Evolutionary conservation across 441 rosid genomes (phyloP).

Genomic region (Francoa sonchifolia): DNA sequence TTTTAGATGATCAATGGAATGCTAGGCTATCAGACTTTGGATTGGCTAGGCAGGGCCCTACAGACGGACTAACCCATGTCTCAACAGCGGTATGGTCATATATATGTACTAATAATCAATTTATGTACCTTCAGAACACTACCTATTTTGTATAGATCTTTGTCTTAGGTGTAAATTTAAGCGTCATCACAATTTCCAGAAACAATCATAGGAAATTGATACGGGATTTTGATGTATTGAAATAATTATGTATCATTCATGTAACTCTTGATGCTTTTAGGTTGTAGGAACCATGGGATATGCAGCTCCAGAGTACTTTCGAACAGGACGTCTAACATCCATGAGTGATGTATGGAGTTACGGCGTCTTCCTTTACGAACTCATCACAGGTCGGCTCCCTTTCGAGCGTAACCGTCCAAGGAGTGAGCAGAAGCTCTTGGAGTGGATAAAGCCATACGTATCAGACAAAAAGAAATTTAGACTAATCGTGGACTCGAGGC

Average conservation of each 20-base stretch:
- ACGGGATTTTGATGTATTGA: no score
- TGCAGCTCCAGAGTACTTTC: constrained; percentile 89
- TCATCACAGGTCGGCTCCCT: constrained; percentile 80
- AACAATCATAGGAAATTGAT: no score
- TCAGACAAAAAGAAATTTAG: constrained; percentile 44
- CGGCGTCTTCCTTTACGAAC: constrained; percentile 86
- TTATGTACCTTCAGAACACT: neutral
- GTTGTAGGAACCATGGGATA: constrained; percentile 94
- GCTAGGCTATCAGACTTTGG: constrained; percentile 95
- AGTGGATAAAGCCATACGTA: constrained; percentile 76
- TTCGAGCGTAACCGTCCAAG: constrained; percentile 67
- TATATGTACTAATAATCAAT: neutral
- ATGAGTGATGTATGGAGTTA: constrained; percentile 91
- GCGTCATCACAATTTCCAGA: no score
- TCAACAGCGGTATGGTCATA: constrained; percentile 58
- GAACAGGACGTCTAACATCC: constrained; percentile 74
- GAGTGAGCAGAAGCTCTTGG: constrained; percentile 73
- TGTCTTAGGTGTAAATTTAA: no score
- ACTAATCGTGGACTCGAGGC: constrained; percentile 57
- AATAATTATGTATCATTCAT: neutral
- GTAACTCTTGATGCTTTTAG: constrained; percentile 20
- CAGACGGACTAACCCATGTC: constrained; percentile 83
- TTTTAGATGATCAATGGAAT: constrained; percentile 76
- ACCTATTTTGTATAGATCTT: neutral
- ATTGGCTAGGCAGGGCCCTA: constrained; percentile 81